Conservation (phyloP, 106 monocot species). For the Cymbidium sinense region DNA sequence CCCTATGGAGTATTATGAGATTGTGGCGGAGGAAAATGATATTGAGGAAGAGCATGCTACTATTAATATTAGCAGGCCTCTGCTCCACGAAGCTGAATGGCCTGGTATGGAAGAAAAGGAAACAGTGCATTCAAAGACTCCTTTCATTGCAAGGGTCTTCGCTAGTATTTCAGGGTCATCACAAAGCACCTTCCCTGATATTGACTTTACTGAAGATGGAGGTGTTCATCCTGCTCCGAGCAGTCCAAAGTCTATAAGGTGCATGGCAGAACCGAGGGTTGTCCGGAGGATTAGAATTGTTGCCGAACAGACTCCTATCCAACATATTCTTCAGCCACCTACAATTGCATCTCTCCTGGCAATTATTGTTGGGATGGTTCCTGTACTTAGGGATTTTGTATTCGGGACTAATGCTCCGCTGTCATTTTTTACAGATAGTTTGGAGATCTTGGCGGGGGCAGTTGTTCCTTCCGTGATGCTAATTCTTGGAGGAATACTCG, state of each 20-base stretch:
- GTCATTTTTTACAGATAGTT: conserved; percentile 79
- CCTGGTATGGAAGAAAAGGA: conserved; percentile 65
- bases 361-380: conserved; percentile 72
- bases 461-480: conserved; percentile 93
- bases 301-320: conserved; percentile 83
- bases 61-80: conserved; percentile 38
- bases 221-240: neutral
- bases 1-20: conserved; percentile 69
- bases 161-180: conserved; percentile 53
- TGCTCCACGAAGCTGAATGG: conserved; percentile 74
- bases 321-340: conserved; percentile 88
- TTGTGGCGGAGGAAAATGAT: conserved; percentile 37
- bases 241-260: conserved; percentile 78
- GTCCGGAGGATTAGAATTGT: conserved; percentile 77
- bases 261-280: conserved; percentile 82
- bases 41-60: conserved; percentile 8
- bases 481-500: conserved; percentile 83
- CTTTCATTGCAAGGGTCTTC: conserved; percentile 68
- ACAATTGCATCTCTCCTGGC: conserved; percentile 88
- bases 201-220: conserved; percentile 40
- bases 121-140: conserved; percentile 53
- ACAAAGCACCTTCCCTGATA: conserved; percentile 42
- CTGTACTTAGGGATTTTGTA: conserved; percentile 49
- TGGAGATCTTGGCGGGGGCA: conserved; percentile 84
- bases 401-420: conserved; percentile 76